A percentile compares a stretch with the other conserved stretches of the same genome.
Conservation (phyloP, 2,329 filamentous ascomycete genomes). For the Trichoderma citrinoviride region DNA sequence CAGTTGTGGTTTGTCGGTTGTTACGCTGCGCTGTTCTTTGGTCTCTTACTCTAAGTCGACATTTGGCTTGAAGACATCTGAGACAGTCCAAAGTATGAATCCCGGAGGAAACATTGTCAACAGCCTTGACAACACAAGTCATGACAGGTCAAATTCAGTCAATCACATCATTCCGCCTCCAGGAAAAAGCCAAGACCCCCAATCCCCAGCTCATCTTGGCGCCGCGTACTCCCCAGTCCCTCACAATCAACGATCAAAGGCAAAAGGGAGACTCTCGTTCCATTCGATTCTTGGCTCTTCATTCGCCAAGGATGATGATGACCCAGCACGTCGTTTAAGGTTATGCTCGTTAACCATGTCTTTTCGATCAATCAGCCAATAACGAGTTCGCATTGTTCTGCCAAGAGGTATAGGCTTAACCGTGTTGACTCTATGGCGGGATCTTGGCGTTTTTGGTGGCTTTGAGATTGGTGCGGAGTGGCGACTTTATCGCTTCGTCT, state of each 20-base stretch:
- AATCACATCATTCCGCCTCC: background rate
- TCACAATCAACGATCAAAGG: no score
- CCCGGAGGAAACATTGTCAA: background rate
- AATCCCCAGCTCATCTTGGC: constrained; percentile 9
- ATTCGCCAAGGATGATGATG: no score
- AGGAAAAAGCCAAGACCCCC: constrained; percentile 1
- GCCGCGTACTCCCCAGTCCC: background rate
- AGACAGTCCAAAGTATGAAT: background rate
- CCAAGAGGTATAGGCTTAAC: background rate
- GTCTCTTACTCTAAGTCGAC: no score
- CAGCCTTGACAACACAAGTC: background rate
- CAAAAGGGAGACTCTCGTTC: background rate
- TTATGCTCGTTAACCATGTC: no score
- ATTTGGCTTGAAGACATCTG: no score
- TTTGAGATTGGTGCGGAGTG: background rate
- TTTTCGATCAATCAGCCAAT: background rate
- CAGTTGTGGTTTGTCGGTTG: no score
- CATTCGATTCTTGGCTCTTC: background rate
- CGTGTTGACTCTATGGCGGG: background rate
- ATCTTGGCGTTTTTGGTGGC: background rate
- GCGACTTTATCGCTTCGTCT: background rate
- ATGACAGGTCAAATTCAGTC: background rate
- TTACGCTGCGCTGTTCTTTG: no score
- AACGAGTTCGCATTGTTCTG: background rate
- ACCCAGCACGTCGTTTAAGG: no score